Conservation (phyloP, 1,284 basidiomycete genomes). For the Leucoagaricus sp. region DNA sequence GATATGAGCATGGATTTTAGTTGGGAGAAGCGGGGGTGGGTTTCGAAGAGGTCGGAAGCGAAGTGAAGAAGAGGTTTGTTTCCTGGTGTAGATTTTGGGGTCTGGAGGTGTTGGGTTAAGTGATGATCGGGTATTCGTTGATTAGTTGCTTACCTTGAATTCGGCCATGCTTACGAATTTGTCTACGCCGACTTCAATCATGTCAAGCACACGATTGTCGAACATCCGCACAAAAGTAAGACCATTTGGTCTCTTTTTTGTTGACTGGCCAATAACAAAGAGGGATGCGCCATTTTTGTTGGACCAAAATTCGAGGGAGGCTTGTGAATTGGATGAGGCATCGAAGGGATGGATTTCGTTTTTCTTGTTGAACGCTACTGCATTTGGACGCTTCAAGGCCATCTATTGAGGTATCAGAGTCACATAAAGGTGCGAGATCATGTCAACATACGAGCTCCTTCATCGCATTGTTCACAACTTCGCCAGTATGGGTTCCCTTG, state of each 20-base stretch:
- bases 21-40: slow-evolving; percentile 88
- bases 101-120: slow-evolving; percentile 42
- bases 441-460: slow-evolving; percentile 84
- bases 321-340: slow-evolving; percentile 54
- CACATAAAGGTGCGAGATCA: background rate
- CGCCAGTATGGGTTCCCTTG: slow-evolving; percentile 83
- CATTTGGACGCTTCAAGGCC: slow-evolving; percentile 87
- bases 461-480: slow-evolving; percentile 80
- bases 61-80: slow-evolving; percentile 95
- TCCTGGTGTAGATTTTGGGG: slow-evolving; percentile 87
- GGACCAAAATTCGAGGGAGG: slow-evolving; percentile 91
- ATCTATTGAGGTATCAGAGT: slow-evolving; percentile 53
- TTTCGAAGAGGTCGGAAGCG: slow-evolving; percentile 90
- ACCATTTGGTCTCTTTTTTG: slow-evolving; percentile 93
- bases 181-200: slow-evolving; percentile 92
- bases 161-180: slow-evolving; percentile 76
- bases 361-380: slow-evolving; percentile 94
- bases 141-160: slow-evolving; percentile 69
- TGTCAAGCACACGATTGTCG: slow-evolving; percentile 87
- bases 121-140: background rate
- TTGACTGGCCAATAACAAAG: slow-evolving; percentile 90
- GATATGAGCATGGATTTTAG: slow-evolving; percentile 92
- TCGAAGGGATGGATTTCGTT: slow-evolving; percentile 94
- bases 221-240: slow-evolving; percentile 89
- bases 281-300: slow-evolving; percentile 94